A percentile compares a stretch with the other conserved stretches of the same genome.
Conservation (phyloP, 805 yeast species). For the Candida vartiovaarae region DNA sequence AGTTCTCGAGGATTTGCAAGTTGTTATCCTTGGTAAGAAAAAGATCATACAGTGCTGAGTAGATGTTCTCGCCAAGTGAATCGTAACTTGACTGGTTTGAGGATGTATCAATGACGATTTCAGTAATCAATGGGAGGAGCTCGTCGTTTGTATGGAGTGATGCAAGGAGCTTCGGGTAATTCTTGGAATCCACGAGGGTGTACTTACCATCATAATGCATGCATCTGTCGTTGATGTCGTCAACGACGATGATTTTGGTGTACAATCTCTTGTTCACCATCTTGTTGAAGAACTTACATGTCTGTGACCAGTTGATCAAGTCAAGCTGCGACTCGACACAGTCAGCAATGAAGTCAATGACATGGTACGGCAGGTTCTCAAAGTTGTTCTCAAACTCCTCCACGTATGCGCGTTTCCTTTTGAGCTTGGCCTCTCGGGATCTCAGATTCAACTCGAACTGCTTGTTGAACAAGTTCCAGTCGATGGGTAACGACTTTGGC, state of each 20-base stretch:
- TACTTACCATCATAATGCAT: constrained; percentile 19
- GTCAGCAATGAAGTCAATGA: constrained; percentile 23
- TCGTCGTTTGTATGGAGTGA: constrained; percentile 22
- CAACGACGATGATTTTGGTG: constrained; percentile 20
- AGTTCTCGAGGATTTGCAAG: constrained; percentile 17
- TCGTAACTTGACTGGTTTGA: constrained; percentile 19
- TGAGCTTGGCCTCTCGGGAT: constrained; percentile 6
- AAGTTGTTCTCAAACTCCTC: constrained; percentile 16
- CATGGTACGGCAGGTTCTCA: constrained; percentile 23
- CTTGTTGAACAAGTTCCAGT: constrained; percentile 24
- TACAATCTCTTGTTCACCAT: constrained; percentile 23
- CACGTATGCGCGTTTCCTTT: constrained; percentile 1
- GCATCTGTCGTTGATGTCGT: constrained; percentile 16
- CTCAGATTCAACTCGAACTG: constrained; percentile 21
- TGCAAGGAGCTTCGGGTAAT: constrained; percentile 23
- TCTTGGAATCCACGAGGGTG: constrained; percentile 18
- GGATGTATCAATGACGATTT: constrained; percentile 24
- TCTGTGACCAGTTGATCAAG: constrained; percentile 18
- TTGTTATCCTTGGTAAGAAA: constrained; percentile 23
- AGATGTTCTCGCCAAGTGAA: constrained; percentile 16
- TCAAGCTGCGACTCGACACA: constrained; percentile 24
- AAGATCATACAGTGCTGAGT: constrained; percentile 20
- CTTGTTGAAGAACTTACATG: constrained; percentile 22
- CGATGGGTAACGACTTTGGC: constrained; percentile 23
- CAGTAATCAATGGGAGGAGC: constrained; percentile 17